Base-by-base conservation (phyloP, 768 basidiomycete species). In the Gymnopilus dilepis region DNA sequence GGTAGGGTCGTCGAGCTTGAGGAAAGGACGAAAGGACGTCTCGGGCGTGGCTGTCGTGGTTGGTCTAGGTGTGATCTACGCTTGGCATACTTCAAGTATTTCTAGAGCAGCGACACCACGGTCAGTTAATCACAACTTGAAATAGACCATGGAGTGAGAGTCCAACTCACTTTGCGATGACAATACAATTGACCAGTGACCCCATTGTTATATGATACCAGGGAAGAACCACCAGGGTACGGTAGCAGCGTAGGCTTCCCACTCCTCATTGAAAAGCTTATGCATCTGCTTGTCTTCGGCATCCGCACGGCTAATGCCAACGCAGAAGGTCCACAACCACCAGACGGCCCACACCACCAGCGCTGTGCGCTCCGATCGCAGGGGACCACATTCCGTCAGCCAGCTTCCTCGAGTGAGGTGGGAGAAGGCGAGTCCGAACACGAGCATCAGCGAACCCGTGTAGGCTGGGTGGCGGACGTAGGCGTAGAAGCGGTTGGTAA, bases 401-500 rank as follows among this genome's bases (percentile, higher is more conserved):
- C 82, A 81, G 63, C 80, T 79, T 15, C 84, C 84, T 0, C 73
- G 62, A 8, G 80, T 80, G 30, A 84, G 69, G 41, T 84, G 82
- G 13, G 79, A 78, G 53, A 82, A 69, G 0, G 81, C 75, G 38
- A 84, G 67, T 0, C 84, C 84, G 6, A 74, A 73, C 31, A 85
- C 73, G 62, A 84, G 77, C 21, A 82, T 71, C 59, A 86, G 65
- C 1, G 83, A 82, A n/a, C 84, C 84, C 0, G 82, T 80, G 68
- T 85, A 85, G 0, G 83, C 78, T 17, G 85, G 85, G 70, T 86
- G 85, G 6, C 85, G 81, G 55, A 85, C 85, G 59, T 80, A 79
- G 6, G 71, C 59, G 67, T 86, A 86, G 60, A 77, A 81, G 19
- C 83, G 79, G n/a, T 71, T 68, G 2, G 83, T 85, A 63, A 86